Evolutionary conservation across 2,329 filamentous ascomycete species (phyloP), one percentile per base, ranked within the genome.

Genomic region (Pseudopyrenochaeta lycopersici): DNA sequence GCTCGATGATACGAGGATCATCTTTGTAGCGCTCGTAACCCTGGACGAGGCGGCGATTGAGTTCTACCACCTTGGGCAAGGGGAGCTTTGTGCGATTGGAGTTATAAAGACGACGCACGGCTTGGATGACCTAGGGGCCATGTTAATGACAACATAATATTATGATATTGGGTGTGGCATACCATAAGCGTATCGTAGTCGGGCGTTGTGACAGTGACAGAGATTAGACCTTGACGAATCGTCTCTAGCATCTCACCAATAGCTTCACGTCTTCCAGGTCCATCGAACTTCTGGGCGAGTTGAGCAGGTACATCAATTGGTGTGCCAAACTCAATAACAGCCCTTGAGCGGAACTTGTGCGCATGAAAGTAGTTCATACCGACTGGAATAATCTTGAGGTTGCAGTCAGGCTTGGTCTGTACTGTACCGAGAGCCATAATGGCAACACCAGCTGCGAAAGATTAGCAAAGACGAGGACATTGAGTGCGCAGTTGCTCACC

Each of bases 351-450:
- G 78, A 99, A 99, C 76, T 98, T 99, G 83, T 99, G 94, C 0
- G 94, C 91, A 77, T 98, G 94, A 79, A 99, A 99, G 78, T 99
- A 99, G 77, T 99, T 99, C 94, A 99, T 97, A 67, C 94, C 94
- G 46, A 95, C 93, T 3, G 95, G 95, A 20, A 99, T 91, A 66
- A 99, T 97, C 77, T 93, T 96, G 57, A 99, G 81, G 27, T 91
- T 92, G 71, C 91, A 97, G 60, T 94, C 84, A 2, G 93, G 93
- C 57, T 93, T 87, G 51, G 92, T 88, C 4, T 91, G 92, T 46
- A 98, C 82, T 1, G 95, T 90, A 33, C 94, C 94, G 31, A 99
- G 84, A 11, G 94, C 95, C 94, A 99, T 99, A 71, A 99, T 95
- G 53, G 95, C 95, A 55, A 99, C 92, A 75, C 94, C 94, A 67